Evolutionary conservation across 805 yeast species (phyloP), one percentile per base, ranked within the genome.

Genomic region (Candida yuanshanica): DNA sequence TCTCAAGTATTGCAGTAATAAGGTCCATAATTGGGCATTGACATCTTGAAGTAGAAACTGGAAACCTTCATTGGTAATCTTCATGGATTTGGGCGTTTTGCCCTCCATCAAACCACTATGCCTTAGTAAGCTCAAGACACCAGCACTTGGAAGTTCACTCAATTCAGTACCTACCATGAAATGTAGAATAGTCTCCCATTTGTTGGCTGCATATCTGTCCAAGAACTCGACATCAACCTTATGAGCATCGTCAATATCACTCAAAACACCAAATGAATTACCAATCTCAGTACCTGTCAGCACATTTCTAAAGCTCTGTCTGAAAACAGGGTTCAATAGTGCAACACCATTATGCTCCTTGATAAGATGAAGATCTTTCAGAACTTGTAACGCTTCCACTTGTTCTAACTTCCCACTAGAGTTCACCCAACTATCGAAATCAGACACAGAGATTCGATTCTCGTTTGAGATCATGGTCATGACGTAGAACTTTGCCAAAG

Each of bases 131-230:
- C 79, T 74, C 37, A 93, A 67, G 1, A 91, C 97, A 14, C 91
- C 90, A n/a, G 74, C 72, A 36, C 90, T 81, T 3, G 96, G 96
- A 3, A 76, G 65, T 14, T 69, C 72, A 10, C 75, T 69, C 35
- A 81, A 65, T 38, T 86, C 85, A 0, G 97, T 87, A 2, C 98
- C 96, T 34, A 93, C 99, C 98, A 93, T 91, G 66, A 83, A 93
- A 69, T 93, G 98, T 52, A 93, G 69, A 51, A 93, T 91, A 7
- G 87, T 78, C 59, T 93, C 99, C 99, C 99, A 93, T 57, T 84
- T 88, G 35, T 73, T 75, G 7, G 88, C 74, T 12, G 96, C 95
- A 63, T 88, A 90, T 31, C 69, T 69, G 50, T 87, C 95, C 36
- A 91, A 67, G 52, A 81, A 83, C 27, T 70, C 73, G n/a, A 79